A percentile compares a stretch with the other conserved stretches of the same genome.
phyloP scores from a whole-genome alignment of 768 basidiomycete genomes.

The Termitomyces sp. region DNA sequence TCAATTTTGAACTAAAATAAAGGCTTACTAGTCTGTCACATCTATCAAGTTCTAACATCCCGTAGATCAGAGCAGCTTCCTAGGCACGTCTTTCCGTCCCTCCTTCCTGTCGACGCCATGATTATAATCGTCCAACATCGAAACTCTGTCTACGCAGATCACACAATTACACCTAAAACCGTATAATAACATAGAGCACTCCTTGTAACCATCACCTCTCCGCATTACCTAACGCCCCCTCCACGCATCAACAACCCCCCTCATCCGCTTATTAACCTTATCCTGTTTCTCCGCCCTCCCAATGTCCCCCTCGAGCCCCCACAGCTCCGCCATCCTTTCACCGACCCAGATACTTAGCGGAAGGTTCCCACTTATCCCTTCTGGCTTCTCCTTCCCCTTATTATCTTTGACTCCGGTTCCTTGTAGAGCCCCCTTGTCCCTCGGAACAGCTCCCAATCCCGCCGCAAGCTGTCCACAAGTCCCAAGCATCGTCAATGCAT shows the following conservation, averaged over 20 bases:
- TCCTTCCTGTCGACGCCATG: too few relatives aligned
- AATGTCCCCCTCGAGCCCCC: conserved; percentile 50
- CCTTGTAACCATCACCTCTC: not conserved
- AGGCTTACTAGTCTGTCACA: too few relatives aligned
- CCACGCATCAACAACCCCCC: conserved; percentile 1
- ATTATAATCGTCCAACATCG: not conserved
- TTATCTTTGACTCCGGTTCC: not conserved
- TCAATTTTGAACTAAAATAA: too few relatives aligned
- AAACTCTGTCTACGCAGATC: not conserved
- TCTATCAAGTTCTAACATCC: too few relatives aligned
- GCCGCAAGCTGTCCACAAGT: conserved; percentile 69
- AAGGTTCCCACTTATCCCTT: not conserved
- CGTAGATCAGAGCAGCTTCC: too few relatives aligned
- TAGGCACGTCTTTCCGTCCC: too few relatives aligned
- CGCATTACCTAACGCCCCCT: not conserved
- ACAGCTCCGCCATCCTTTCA: conserved; percentile 60
- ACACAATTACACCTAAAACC: not conserved
- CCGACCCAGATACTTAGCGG: conserved; percentile 51
- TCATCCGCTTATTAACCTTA: conserved; percentile 30
- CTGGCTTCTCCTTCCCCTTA: not conserved
- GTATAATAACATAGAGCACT: not conserved
- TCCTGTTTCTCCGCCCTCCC: conserved; percentile 41
- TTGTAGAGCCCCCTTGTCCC: not conserved
- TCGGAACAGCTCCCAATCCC: conserved; percentile 50
- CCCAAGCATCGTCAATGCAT: conserved; percentile 60